These are phyloP conservation scores for Novakomyces olei DNA, from an alignment of 805 yeast genomes.

Conservation along the genomic window DNA sequence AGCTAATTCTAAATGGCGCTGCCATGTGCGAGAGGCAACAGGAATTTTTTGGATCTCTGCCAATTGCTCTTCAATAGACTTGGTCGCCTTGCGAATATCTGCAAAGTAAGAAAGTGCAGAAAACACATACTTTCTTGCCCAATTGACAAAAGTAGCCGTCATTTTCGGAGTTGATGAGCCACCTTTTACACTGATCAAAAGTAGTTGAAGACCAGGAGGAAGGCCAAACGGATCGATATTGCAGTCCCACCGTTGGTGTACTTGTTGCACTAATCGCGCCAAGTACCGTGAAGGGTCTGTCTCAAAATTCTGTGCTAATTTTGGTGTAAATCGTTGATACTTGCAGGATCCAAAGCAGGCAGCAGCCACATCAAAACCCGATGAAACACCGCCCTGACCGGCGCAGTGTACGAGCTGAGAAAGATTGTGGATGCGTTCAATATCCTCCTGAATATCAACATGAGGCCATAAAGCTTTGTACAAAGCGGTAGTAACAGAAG, in stretches of 20 bases:
- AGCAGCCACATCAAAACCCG: constrained; percentile 93
- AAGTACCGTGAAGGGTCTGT: constrained; percentile 8
- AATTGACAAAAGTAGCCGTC: constrained; percentile 49
- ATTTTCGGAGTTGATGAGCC: constrained; percentile 90
- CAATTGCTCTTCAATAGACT: constrained; percentile 23
- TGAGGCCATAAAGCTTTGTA: constrained; percentile 18
- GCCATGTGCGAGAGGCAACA: neutral
- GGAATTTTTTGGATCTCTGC: constrained; percentile 1
- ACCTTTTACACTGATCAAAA: constrained; percentile 84
- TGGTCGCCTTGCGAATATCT: constrained; percentile 36
- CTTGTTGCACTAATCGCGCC: constrained; percentile 10
- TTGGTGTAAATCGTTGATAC: constrained; percentile 57
- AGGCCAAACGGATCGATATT: constrained; percentile 31
- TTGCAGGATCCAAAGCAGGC: constrained; percentile 80
- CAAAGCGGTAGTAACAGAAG: constrained; percentile 54
- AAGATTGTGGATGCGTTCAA: constrained; percentile 42
- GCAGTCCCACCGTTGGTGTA: constrained; percentile 32
- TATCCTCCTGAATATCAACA: neutral
- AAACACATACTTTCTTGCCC: constrained; percentile 27
- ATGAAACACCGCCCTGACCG: constrained; percentile 89
- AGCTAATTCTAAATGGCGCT: constrained; percentile 1
- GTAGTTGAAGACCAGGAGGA: constrained; percentile 43
- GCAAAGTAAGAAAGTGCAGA: constrained; percentile 31
- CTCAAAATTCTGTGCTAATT: constrained; percentile 1
- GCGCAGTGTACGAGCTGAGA: constrained; percentile 79